Evolutionary conservation across 2,329 filamentous ascomycete species (phyloP).

Genomic region (Verticillium klebahnii): DNA sequence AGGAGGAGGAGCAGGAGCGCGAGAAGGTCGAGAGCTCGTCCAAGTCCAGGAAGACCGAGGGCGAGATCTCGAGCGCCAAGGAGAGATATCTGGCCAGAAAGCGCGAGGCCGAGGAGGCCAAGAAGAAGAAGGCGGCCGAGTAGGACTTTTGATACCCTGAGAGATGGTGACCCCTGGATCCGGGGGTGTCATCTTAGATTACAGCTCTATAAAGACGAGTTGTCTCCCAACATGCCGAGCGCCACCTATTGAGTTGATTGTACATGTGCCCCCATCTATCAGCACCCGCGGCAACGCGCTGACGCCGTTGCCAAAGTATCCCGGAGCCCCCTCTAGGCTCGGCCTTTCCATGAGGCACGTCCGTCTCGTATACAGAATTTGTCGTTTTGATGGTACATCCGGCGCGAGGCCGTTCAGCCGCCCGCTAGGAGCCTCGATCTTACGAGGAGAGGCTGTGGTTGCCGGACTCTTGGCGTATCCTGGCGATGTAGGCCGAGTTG

Average conservation of each 20-base stretch:
- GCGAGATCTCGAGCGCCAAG: constrained; percentile 71
- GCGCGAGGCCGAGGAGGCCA: constrained; percentile 65
- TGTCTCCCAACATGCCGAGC: background rate
- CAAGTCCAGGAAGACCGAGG: constrained; percentile 75
- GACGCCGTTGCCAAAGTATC: background rate
- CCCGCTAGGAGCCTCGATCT: background rate
- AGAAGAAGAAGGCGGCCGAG: constrained; percentile 40
- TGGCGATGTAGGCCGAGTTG: constrained; percentile 61
- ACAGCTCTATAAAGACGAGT: background rate
- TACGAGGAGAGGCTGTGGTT: constrained; percentile 14
- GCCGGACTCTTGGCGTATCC: constrained; percentile 54
- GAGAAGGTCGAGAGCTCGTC: constrained; percentile 58
- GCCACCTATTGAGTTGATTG: background rate
- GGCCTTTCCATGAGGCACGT: background rate
- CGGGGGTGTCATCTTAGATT: background rate
- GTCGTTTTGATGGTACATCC: background rate
- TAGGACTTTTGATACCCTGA: constrained; percentile 8
- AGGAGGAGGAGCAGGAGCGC: constrained; percentile 60
- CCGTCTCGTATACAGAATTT: background rate
- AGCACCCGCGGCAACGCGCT: background rate
- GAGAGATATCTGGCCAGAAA: constrained; percentile 78
- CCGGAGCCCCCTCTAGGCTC: background rate
- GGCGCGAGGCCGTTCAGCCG: background rate
- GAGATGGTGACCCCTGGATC: background rate
- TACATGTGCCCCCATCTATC: background rate